Conservation (phyloP, 257 asterid species). For the Solanum etuberosum region DNA sequence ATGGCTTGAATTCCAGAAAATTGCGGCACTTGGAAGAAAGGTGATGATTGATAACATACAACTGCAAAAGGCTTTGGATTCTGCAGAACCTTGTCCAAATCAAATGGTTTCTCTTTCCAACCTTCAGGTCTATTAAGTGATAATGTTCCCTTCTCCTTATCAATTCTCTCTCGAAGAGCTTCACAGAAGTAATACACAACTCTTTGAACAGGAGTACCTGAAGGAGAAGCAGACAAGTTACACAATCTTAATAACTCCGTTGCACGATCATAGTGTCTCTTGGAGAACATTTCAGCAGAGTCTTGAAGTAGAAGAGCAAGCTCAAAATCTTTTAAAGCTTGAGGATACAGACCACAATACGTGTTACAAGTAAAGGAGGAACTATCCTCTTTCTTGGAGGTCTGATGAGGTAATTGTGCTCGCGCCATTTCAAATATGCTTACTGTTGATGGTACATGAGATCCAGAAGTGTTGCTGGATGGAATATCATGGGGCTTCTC, state of each 20-base stretch:
- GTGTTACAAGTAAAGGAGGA: neutral
- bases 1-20: constrained; percentile 28
- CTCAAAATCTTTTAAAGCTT: constrained; percentile 6
- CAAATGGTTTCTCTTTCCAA: neutral
- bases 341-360: neutral
- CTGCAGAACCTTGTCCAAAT: constrained; percentile 3
- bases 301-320: constrained; percentile 15
- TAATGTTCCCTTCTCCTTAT: neutral
- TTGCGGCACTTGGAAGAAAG: constrained; percentile 18
- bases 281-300: constrained; percentile 13
- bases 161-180: constrained; percentile 25
- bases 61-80: neutral
- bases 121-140: neutral
- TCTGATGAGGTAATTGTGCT: neutral
- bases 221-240: constrained; percentile 2
- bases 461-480: neutral
- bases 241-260: constrained; percentile 9
- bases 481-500: neutral
- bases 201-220: constrained; percentile 19
- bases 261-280: constrained; percentile 16
- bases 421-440: constrained; percentile 19
- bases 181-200: constrained; percentile 10
- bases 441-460: constrained; percentile 1
- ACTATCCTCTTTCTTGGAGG: neutral
- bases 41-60: neutral